Evolutionary conservation across 2,329 filamentous ascomycete genomes (phyloP).

Genomic region (Shiraia sp.): DNA sequence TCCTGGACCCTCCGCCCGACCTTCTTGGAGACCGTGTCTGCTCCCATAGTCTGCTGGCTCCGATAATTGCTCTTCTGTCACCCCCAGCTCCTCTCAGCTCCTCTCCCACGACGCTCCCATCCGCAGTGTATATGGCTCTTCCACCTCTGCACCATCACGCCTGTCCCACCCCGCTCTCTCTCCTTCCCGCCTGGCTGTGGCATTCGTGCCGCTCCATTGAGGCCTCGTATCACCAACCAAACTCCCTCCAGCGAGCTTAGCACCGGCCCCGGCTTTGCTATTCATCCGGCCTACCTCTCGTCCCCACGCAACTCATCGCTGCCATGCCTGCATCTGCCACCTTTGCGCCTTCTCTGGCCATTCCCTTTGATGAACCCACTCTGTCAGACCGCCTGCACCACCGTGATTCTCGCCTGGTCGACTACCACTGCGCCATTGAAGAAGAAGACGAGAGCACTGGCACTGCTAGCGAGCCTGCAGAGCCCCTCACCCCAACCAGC

Average conservation of each 20-base stretch:
- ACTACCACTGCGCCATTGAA: constrained; percentile 36
- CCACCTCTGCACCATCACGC: constrained; percentile 23
- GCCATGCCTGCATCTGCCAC: constrained; percentile 31
- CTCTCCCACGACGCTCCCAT: not conserved
- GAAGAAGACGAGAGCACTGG: constrained; percentile 46
- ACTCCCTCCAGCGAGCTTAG: constrained; percentile 42
- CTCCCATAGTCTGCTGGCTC: too few relatives aligned
- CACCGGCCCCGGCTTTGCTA: not conserved
- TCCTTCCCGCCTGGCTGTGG: constrained; percentile 22
- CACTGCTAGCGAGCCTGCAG: constrained; percentile 44
- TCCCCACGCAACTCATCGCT: not conserved
- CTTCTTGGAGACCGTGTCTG: too few relatives aligned
- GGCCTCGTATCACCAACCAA: constrained; percentile 38
- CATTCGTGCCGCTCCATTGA: constrained; percentile 25
- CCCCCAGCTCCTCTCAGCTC: not conserved
- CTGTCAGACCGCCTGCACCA: constrained; percentile 24
- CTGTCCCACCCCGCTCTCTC: constrained; percentile 18
- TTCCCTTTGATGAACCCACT: constrained; percentile 23
- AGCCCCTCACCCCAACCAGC: constrained; percentile 46
- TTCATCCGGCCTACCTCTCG: not conserved
- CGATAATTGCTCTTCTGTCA: too few relatives aligned
- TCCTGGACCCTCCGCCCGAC: too few relatives aligned
- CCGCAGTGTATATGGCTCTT: constrained; percentile 39
- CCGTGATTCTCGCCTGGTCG: constrained; percentile 32
- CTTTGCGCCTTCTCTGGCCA: constrained; percentile 19